These are phyloP conservation scores for Umbilicus rupestris DNA, from an alignment of 164 flowering plant genomes.

Conservation along the genomic window DNA sequence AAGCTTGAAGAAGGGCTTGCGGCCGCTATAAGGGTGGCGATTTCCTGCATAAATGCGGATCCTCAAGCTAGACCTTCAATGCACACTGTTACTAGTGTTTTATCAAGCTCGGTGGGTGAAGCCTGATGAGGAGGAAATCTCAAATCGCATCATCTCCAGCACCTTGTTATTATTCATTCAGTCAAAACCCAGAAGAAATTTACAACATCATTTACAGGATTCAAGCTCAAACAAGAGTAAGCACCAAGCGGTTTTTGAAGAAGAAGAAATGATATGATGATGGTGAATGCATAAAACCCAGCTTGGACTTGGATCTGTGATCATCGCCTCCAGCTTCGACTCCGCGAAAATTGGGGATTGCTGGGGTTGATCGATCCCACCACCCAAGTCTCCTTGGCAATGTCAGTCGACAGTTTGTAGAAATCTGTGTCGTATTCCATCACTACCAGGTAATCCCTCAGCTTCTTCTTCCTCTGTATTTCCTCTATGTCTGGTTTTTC, in stretches of 20 bases:
- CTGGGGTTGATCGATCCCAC: constrained; percentile 23
- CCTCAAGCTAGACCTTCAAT: constrained; percentile 13
- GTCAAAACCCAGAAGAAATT: too few relatives aligned
- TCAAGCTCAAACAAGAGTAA: too few relatives aligned
- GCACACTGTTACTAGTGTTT: neutral
- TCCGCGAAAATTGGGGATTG: constrained; percentile 59
- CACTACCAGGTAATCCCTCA: constrained; percentile 28
- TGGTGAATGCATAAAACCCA: too few relatives aligned
- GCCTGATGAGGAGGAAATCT: too few relatives aligned
- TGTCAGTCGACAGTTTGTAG: constrained; percentile 57
- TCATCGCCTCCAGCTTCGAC: constrained; percentile 78
- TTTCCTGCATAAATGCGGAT: constrained; percentile 10
- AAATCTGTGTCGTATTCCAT: constrained; percentile 56
- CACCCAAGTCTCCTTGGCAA: constrained; percentile 83
- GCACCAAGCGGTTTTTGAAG: too few relatives aligned
- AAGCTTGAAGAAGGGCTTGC: neutral
- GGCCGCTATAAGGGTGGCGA: constrained; percentile 3
- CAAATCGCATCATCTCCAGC: too few relatives aligned
- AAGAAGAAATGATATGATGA: too few relatives aligned
- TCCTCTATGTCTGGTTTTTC: constrained; percentile 28
- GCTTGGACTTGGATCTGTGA: neutral
- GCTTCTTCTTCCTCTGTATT: constrained; percentile 17
- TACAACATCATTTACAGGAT: too few relatives aligned
- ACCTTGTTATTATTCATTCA: too few relatives aligned
- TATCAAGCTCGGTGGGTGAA: neutral